Conservation (phyloP, 441 rosid species). For the Euphorbia schlechtendalii region DNA sequence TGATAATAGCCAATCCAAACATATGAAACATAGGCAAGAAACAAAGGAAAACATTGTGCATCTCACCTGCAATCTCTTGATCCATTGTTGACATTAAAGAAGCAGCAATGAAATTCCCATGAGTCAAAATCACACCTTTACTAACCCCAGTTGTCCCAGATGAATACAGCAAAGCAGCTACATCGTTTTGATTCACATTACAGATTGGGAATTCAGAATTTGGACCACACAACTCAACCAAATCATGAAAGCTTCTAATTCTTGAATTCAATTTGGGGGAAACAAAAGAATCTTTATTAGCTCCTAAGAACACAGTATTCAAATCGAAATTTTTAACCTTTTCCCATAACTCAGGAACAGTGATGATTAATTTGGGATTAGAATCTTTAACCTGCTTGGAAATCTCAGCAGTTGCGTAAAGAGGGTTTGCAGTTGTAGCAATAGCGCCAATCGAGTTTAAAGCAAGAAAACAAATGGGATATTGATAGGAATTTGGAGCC, state of each 20-base stretch:
- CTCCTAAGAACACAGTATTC: conserved; percentile 47
- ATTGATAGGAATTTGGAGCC: conserved; percentile 69
- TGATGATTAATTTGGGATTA: conserved; percentile 54
- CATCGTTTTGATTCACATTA: conserved; percentile 47
- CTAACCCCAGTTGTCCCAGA: conserved; percentile 85
- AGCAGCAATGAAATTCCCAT: conserved; percentile 69
- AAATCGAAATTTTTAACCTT: conserved; percentile 51
- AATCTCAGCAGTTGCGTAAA: conserved; percentile 53
- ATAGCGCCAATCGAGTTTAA: conserved; percentile 55
- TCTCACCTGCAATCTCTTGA: conserved; percentile 51
- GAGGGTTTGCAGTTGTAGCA: conserved; percentile 68
- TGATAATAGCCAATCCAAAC: conserved; percentile 51
- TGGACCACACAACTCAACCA: conserved; percentile 41
- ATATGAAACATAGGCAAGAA: conserved; percentile 86
- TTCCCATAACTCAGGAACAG: conserved; percentile 49
- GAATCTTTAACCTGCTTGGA: conserved; percentile 63
- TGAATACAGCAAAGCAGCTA: conserved; percentile 65
- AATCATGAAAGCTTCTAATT: conserved; percentile 34
- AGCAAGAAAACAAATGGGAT: conserved; percentile 73
- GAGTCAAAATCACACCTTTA: conserved; percentile 81
- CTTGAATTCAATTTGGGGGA: conserved; percentile 20
- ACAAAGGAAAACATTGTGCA: conserved; percentile 44
- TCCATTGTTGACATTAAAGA: conserved; percentile 51
- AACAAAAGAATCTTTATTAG: conserved; percentile 3
- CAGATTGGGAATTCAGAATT: conserved; percentile 39